Evolutionary conservation across 2,329 filamentous ascomycete genomes (phyloP).

Genomic region (Rutstroemia sp.): DNA sequence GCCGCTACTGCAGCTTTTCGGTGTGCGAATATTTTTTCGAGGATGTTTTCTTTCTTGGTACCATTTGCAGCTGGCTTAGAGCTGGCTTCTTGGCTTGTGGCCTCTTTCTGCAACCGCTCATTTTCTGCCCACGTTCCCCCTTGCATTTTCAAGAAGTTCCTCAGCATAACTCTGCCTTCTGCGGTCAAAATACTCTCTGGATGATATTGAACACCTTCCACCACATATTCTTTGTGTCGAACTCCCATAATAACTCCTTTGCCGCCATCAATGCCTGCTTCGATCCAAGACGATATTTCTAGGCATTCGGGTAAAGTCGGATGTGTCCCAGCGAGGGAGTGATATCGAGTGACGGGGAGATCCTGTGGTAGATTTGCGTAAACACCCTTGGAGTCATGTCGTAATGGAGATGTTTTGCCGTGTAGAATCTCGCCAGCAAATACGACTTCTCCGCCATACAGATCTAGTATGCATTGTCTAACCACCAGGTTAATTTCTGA

Average conservation of each 20-base stretch:
- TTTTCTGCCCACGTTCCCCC: constrained; percentile 91
- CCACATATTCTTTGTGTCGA: constrained; percentile 78
- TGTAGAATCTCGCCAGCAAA: constrained; percentile 95
- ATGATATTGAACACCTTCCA: constrained; percentile 98
- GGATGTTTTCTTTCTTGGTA: constrained; percentile 69
- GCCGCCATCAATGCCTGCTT: constrained; percentile 62
- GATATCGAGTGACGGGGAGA: constrained; percentile 87
- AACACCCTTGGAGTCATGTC: constrained; percentile 86
- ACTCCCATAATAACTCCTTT: constrained; percentile 95
- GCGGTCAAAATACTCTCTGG: constrained; percentile 94
- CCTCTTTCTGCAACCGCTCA: constrained; percentile 44
- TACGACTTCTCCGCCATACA: constrained; percentile 84
- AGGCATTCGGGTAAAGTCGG: constrained; percentile 77
- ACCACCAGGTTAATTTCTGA: neutral
- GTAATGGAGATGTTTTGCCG: constrained; percentile 88
- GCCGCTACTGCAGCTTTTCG: constrained; percentile 67
- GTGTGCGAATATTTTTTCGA: constrained; percentile 84
- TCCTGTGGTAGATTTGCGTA: constrained; percentile 74
- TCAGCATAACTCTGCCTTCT: constrained; percentile 80
- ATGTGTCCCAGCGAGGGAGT: constrained; percentile 89
- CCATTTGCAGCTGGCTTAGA: constrained; percentile 22
- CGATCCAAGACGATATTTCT: constrained; percentile 86
- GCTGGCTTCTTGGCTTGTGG: constrained; percentile 19
- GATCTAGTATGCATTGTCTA: constrained; percentile 90
- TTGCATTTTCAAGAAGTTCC: constrained; percentile 82